phyloP scores from a whole-genome alignment of 2,329 filamentous ascomycete species.

The Phialophora chinensis region DNA sequence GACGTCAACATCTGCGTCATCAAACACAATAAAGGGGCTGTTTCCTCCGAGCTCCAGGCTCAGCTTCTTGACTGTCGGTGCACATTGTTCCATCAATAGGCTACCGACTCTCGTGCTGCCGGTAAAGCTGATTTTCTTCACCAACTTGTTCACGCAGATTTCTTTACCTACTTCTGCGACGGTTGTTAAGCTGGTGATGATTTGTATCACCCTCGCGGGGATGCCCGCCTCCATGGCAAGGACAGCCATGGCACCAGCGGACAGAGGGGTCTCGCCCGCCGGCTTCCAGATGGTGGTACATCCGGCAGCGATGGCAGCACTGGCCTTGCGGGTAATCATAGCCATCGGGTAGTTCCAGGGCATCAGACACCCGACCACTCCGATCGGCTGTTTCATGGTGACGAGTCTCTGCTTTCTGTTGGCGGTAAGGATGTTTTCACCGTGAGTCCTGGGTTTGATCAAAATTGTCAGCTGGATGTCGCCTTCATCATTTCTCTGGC shows the following conservation, averaged over 20 bases:
- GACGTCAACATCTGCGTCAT: slow-evolving; percentile 47
- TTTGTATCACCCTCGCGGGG: slow-evolving; percentile 43
- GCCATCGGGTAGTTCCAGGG: slow-evolving; percentile 87
- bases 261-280: slow-evolving; percentile 45
- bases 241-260: slow-evolving; percentile 40
- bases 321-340: slow-evolving; percentile 62
- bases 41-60: slow-evolving; percentile 53
- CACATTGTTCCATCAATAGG: slow-evolving; percentile 43
- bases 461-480: too few relatives aligned
- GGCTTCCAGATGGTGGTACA: slow-evolving; percentile 48
- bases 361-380: slow-evolving; percentile 80
- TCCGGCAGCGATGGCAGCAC: slow-evolving; percentile 47
- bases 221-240: slow-evolving; percentile 45
- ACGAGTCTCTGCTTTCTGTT: slow-evolving; percentile 74
- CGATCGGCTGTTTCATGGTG: slow-evolving; percentile 81
- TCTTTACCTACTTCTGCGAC: slow-evolving; percentile 13
- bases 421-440: slow-evolving; percentile 62
- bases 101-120: slow-evolving; percentile 44
- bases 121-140: slow-evolving; percentile 42
- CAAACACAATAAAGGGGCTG: slow-evolving; percentile 50
- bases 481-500: too few relatives aligned
- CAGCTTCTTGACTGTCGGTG: slow-evolving; percentile 48
- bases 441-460: slow-evolving; percentile 38
- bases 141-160: slow-evolving; percentile 11
- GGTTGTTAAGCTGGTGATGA: slow-evolving; percentile 48